These are phyloP conservation scores for Mortierella hygrophila DNA, from an alignment of 192 early-diverging fungal genomes.

Conservation along the genomic window DNA sequence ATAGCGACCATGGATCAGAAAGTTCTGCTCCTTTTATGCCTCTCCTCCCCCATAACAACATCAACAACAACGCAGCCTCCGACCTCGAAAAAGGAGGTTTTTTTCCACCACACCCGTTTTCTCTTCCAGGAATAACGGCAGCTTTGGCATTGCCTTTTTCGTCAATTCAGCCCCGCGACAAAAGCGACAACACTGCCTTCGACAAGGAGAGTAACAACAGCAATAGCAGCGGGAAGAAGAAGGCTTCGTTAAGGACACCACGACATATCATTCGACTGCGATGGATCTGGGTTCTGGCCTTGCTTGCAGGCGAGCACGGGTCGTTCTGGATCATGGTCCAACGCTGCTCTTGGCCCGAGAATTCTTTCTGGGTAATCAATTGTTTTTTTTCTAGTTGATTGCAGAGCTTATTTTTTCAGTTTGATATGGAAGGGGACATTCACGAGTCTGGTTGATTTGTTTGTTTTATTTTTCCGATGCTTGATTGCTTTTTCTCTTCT, in stretches of 20 bases:
- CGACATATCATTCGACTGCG: slow-evolving; percentile 13
- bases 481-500: too few species aligned
- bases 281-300: slow-evolving; percentile 11
- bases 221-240: not conserved
- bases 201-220: not conserved
- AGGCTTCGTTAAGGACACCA: not conserved
- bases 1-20: slow-evolving; percentile 2
- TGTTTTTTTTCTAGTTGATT: not conserved
- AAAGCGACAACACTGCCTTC: not conserved
- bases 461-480: too few species aligned
- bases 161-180: too few species aligned
- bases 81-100: not conserved
- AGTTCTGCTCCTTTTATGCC: not conserved
- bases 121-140: not conserved
- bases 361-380: slow-evolving; percentile 28
- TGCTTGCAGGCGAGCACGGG: slow-evolving; percentile 21
- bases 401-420: too few species aligned
- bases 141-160: too few species aligned
- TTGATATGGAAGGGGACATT: too few species aligned
- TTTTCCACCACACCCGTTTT: not conserved
- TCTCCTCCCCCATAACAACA: not conserved
- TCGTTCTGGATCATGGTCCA: slow-evolving; percentile 27
- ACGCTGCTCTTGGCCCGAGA: slow-evolving; percentile 37
- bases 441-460: too few species aligned
- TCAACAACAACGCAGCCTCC: not conserved